Conservation (phyloP, 371 early-diverging fungal species). For the Mortierella sp. region DNA sequence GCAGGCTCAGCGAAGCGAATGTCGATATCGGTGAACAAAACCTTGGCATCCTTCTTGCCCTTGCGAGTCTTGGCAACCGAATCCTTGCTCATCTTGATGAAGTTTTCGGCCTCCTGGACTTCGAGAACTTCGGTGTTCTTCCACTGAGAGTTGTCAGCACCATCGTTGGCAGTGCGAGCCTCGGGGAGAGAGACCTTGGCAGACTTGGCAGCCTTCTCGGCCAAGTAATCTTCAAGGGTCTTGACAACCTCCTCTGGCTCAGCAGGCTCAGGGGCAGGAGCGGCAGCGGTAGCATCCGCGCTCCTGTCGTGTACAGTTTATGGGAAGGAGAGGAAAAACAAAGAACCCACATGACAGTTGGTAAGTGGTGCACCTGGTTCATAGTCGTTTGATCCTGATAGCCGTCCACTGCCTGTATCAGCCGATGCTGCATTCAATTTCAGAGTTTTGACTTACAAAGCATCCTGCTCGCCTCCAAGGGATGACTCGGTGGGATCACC, state of each 20-base stretch:
- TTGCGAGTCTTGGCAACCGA: constrained; percentile 43
- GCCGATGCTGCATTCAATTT: no score
- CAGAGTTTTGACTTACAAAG: constrained; percentile 49
- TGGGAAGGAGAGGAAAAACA: background rate
- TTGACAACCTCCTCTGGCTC: constrained; percentile 77
- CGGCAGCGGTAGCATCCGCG: constrained; percentile 36
- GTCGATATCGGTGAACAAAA: constrained; percentile 66
- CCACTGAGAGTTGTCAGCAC: constrained; percentile 80
- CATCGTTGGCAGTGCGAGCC: constrained; percentile 86
- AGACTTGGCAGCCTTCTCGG: constrained; percentile 71
- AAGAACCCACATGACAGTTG: background rate
- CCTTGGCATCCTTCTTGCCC: constrained; percentile 70
- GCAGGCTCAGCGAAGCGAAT: constrained; percentile 63
- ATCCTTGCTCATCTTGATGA: constrained; percentile 70
- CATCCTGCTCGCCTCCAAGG: constrained; percentile 57
- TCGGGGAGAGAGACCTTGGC: constrained; percentile 63
- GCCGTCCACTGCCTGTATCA: no score
- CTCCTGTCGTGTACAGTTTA: background rate
- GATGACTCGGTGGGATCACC: constrained; percentile 68
- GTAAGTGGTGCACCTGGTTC: no score
- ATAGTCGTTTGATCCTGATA: no score
- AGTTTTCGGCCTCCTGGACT: constrained; percentile 72
- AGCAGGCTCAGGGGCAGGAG: constrained; percentile 60
- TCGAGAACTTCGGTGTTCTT: constrained; percentile 77
- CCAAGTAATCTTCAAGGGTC: constrained; percentile 83